These are phyloP conservation scores for Sporothrix luriei DNA, from an alignment of 2,329 filamentous ascomycete genomes.

Conservation along the genomic window DNA sequence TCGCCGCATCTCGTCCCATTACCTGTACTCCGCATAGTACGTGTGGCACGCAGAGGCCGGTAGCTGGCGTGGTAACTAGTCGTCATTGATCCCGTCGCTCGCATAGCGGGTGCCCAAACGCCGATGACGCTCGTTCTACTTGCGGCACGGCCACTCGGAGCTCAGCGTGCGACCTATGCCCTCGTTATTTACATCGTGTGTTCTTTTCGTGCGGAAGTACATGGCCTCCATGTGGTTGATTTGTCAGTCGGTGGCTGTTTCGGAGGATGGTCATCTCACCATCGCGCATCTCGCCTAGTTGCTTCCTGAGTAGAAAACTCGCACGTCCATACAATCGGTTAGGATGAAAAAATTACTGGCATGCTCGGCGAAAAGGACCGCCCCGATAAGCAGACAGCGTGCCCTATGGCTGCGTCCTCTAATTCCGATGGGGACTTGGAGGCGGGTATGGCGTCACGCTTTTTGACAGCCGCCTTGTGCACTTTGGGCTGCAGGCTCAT, in stretches of 20 bases:
- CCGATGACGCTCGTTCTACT: conserved; percentile 68
- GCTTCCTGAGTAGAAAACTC: background rate
- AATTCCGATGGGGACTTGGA: background rate
- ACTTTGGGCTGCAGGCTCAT: too few species aligned
- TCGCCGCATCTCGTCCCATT: too few species aligned
- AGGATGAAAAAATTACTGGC: conserved; percentile 6
- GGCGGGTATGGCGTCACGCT: background rate
- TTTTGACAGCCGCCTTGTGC: background rate
- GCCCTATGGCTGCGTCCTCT: background rate
- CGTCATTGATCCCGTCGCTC: conserved; percentile 63
- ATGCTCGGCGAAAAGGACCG: conserved; percentile 13
- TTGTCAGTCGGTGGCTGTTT: conserved; percentile 6
- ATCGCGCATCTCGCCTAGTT: background rate
- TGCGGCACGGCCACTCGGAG: conserved; percentile 67
- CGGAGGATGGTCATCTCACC: background rate
- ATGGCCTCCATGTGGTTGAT: conserved; percentile 10
- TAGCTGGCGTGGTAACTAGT: conserved; percentile 48
- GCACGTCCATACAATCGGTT: conserved; percentile 18
- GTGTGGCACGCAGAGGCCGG: too few species aligned
- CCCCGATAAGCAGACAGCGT: background rate
- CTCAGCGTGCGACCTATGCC: conserved; percentile 55
- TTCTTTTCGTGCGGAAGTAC: conserved; percentile 8
- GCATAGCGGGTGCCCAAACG: conserved; percentile 60
- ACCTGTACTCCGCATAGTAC: too few species aligned
- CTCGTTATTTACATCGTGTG: background rate